Conservation (phyloP, 2,329 filamentous ascomycete species). For the Botrytis fabae region DNA sequence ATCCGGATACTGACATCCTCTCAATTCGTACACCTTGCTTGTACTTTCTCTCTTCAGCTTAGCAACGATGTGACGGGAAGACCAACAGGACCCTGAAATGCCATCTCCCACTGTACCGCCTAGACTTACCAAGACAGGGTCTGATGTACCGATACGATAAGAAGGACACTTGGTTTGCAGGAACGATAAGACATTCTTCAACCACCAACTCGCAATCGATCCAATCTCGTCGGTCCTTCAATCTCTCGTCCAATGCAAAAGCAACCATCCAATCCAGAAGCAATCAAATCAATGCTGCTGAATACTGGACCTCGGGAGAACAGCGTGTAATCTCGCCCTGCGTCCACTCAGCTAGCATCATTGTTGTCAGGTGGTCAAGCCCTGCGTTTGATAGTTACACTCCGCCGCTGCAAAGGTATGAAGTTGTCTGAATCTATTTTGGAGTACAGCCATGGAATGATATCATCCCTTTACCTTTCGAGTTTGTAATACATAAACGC, state of each 20-base stretch:
- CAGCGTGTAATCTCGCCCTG: neutral
- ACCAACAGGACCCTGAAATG: constrained; percentile 4
- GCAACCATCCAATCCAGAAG: neutral
- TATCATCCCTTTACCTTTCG: constrained; percentile 1
- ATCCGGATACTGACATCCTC: neutral
- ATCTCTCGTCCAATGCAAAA: neutral
- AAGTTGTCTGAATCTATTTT: neutral
- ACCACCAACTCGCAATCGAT: neutral
- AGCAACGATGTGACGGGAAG: neutral
- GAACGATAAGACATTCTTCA: constrained; percentile 11
- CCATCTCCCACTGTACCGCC: constrained; percentile 3
- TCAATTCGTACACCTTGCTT: neutral
- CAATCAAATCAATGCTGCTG: neutral
- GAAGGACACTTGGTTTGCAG: neutral
- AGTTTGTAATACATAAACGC: neutral
- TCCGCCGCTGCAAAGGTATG: neutral
- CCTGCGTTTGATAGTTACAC: neutral
- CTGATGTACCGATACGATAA: constrained; percentile 1
- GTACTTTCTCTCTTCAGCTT: constrained; percentile 6
- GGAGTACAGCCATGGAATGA: neutral
- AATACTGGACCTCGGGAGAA: neutral
- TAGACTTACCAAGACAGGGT: constrained; percentile 7
- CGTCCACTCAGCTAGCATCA: constrained; percentile 5
- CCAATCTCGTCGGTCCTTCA: constrained; percentile 2
- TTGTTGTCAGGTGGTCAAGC: constrained; percentile 9